Base-by-base conservation (phyloP, 805 yeast species). In the Monosporozyma servazzii region DNA sequence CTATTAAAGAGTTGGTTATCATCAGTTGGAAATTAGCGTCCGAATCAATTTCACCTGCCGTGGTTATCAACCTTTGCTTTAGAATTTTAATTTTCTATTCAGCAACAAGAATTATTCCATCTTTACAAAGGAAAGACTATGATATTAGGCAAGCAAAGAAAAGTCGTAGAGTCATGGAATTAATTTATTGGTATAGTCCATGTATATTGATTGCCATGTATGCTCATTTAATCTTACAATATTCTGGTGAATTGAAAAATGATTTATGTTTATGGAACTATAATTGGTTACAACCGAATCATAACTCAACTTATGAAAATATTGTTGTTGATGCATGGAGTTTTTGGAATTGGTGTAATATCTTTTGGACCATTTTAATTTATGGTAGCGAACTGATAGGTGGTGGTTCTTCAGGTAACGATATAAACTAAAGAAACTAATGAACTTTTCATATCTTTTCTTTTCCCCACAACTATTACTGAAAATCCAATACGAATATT, bases 311-410 rank as follows among this genome's bases (percentile, higher is more conserved):
- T 42, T 25, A 18, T 50, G 40, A 39, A 5, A 64, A 56, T 44
- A 53, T 72, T 3, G 56, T 68, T 49, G 73, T 78, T 44, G 76
- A 82, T 64, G 84, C 96, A n/a, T 86, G 95, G 88, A 89, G 88
- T 61, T 86, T 93, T 65, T 91, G 99, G 98, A 88, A 90, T 61
- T 91, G 98, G 98, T 79, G 87, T 53, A 91, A 91, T 65, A 86
- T 91, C 73, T 81, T 84, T 57, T 77, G 84, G 49, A 86, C 95
- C 10, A 71, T 93, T 51, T 71, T 81, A n/a, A 73, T 93, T 27
- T 91, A 91, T 67, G 82, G 84, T 30, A 73, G 86, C 46, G 99
- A 91, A 69, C 72, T 91, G n/a, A 42, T 48, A 42, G 51, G 51
- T 23, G 51, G 47, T 36, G 23, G 36, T 41, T 41, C 44, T 8